Base-by-base conservation (phyloP, 768 basidiomycete genomes). In the Macrolepiota dolichaula region DNA sequence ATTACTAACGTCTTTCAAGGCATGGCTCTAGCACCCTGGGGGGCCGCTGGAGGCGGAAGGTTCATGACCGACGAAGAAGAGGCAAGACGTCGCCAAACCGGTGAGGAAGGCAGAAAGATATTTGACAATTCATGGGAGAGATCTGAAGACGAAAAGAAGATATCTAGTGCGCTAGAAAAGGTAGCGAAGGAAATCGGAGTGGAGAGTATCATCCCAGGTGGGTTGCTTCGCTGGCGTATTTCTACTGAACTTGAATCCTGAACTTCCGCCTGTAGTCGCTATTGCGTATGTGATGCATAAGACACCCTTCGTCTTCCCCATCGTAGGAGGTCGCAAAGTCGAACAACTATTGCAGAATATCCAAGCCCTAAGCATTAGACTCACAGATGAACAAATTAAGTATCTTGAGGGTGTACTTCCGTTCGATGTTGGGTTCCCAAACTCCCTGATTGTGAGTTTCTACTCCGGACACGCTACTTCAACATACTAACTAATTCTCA, bases 201-300 rank as follows among this genome's bases (percentile, higher is more conserved):
- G 6, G 73, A 79, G 62, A 72, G 72, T 51, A 72, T 85, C 63
- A 78, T 79, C 7, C 68, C 83, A 27, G 74, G 77, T 78, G 61
- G 57, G 74, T 68, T 35, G 37, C 40, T 15, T 17, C 42, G 10
- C 15, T 32, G 10, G n/a, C 27, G 17, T 19, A 47, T 17, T 44
- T 2, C 17, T 1, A 44, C 42, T 7, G 42, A 44, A 44, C 42
- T 17, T 32, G 29, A 7, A 32, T 6, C 17, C 29, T 17, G 7
- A 44, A 17, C 7, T n/a, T 42, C 10, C 25, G 15, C 29, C 29
- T 36, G 13, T 49, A 79, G 81, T 82, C 24, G 81, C 81, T 5
- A 78, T 84, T 62, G 80, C 81, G 6, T 83, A 82, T 58, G 66
- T 84, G n/a, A 69, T 85, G 70, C 80, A 82, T 54, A 85, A 84